Percentiles rank a stretch among this genome's conserved stretches.
These are phyloP conservation scores for Sugiyamaella marilandica DNA, from an alignment of 805 yeast genomes.

Conservation along the genomic window DNA sequence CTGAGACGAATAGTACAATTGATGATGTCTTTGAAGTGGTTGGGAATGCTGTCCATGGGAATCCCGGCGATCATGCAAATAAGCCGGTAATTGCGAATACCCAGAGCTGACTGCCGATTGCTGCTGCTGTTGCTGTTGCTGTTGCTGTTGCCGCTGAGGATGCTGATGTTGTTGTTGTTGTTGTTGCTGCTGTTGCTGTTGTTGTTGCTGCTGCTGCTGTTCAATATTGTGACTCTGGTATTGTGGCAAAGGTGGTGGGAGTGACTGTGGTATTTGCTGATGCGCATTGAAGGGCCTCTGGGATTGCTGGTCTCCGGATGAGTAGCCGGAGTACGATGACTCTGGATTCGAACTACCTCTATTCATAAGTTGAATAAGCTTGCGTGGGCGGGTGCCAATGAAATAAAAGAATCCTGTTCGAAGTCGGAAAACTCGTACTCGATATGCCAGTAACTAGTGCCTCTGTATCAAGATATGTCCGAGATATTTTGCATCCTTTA, in stretches of 20 bases:
- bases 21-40: too few relatives aligned
- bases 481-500: too few relatives aligned
- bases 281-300: neutral
- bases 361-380: slow-evolving; percentile 1
- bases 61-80: neutral
- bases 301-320: slow-evolving; percentile 3
- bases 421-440: too few relatives aligned
- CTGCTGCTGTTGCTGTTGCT: slow-evolving; percentile 11
- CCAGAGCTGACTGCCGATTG: neutral
- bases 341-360: slow-evolving; percentile 2
- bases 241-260: neutral
- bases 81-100: neutral
- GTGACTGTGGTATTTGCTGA: slow-evolving; percentile 2
- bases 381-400: too few relatives aligned
- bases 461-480: too few relatives aligned
- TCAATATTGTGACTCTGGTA: too few relatives aligned
- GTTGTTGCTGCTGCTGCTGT: slow-evolving; percentile 9
- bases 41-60: neutral
- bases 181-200: slow-evolving; percentile 16
- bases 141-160: slow-evolving; percentile 16
- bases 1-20: too few relatives aligned
- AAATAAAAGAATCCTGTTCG: too few relatives aligned
- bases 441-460: too few relatives aligned
- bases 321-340: slow-evolving; percentile 12
- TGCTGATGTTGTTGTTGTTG: slow-evolving; percentile 15